These are phyloP conservation scores for Trichomonas gallinae DNA, from an alignment of 208 protist genomes.

Conservation along the genomic window DNA sequence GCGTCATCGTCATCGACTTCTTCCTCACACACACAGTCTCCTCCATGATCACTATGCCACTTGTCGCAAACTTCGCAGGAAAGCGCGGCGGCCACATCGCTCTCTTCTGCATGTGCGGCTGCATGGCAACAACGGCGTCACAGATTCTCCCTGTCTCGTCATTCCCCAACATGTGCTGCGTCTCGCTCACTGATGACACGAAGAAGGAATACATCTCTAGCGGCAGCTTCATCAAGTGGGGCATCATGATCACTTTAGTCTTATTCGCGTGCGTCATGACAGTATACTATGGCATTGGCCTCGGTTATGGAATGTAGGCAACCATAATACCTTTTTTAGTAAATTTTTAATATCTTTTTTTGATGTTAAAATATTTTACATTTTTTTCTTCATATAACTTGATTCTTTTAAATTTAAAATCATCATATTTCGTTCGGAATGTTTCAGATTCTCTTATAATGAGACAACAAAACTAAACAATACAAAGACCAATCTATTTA, in stretches of 20 bases:
- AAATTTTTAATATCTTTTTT: no score
- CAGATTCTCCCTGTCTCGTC: background rate
- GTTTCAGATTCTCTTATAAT: no score
- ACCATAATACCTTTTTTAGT: no score
- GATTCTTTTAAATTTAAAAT: no score
- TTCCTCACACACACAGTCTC: conserved; percentile 9
- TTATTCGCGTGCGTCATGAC: background rate
- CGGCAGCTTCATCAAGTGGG: background rate
- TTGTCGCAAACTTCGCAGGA: background rate
- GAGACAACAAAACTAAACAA: no score
- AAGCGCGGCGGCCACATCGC: background rate
- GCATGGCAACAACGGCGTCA: background rate
- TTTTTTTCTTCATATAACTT: no score
- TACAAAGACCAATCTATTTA: no score
- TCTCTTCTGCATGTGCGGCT: background rate
- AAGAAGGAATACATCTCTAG: background rate
- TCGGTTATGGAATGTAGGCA: background rate
- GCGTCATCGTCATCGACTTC: background rate
- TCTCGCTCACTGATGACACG: background rate
- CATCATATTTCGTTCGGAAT: no score
- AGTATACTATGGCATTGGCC: background rate
- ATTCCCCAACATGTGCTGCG: background rate
- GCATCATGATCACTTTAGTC: background rate
- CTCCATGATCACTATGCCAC: background rate
- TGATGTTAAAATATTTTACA: no score